Evolutionary conservation across 805 yeast genomes (phyloP).

Genomic region (Ogataea thermomethanolica): DNA sequence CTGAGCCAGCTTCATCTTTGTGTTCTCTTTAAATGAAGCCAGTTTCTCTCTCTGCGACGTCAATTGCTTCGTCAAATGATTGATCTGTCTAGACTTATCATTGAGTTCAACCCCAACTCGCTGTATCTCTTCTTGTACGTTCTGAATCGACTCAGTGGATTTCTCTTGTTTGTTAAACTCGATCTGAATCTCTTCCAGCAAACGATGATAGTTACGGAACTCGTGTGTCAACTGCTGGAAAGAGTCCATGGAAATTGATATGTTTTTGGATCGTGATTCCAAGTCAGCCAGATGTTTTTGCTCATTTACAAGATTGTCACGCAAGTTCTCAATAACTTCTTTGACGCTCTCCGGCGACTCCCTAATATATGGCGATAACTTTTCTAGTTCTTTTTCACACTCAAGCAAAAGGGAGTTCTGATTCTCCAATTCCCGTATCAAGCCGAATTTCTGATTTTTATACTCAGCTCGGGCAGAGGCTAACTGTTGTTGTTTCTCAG

Average conservation of each 20-base stretch:
- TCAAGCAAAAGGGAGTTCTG: slow-evolving; percentile 55
- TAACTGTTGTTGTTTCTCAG: slow-evolving; percentile 58
- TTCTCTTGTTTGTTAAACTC: slow-evolving; percentile 42
- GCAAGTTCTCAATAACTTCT: slow-evolving; percentile 51
- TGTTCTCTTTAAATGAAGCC: slow-evolving; percentile 21
- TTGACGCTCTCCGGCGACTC: slow-evolving; percentile 56
- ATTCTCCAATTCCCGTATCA: slow-evolving; percentile 59
- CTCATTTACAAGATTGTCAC: slow-evolving; percentile 40
- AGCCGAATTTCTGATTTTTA: slow-evolving; percentile 55
- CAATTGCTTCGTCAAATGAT: slow-evolving; percentile 38
- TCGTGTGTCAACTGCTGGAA: slow-evolving; percentile 51
- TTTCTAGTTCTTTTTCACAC: slow-evolving; percentile 54
- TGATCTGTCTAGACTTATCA: slow-evolving; percentile 33
- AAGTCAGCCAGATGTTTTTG: slow-evolving; percentile 36
- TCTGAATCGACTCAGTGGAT: slow-evolving; percentile 23
- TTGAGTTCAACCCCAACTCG: slow-evolving; percentile 15
- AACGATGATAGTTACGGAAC: slow-evolving; percentile 38
- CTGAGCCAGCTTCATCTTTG: slow-evolving; percentile 40
- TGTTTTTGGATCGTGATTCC: slow-evolving; percentile 48
- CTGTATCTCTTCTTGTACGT: slow-evolving; percentile 27
- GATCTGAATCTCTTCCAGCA: slow-evolving; percentile 47
- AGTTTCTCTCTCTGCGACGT: slow-evolving; percentile 17
- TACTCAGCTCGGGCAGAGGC: slow-evolving; percentile 61
- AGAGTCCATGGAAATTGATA: slow-evolving; percentile 54
- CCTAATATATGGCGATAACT: slow-evolving; percentile 54